Base-by-base conservation (phyloP, 805 yeast species). In the Saccharomycopsis sp. region DNA sequence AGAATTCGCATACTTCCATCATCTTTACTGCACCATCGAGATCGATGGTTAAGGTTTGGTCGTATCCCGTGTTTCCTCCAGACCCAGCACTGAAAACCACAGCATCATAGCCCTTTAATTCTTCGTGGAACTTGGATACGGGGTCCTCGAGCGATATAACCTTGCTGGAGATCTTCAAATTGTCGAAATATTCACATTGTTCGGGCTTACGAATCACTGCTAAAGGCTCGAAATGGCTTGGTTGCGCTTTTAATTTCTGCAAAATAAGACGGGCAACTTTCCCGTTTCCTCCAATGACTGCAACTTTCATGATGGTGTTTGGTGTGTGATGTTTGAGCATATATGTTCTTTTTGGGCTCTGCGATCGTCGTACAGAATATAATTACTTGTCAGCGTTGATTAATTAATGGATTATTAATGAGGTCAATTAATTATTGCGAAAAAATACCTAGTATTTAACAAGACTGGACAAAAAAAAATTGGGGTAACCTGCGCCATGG, bases 11-110 rank as follows among this genome's bases (percentile, higher is more conserved):
- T 0, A 85, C 87, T 65, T 83, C 86, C 58, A 79, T 73, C 1
- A 78, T 74, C 65, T 81, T 80, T 35, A 81, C 80, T 7, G 84
- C 83, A 2, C 84, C 85, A 65, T 84, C 87, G 59, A 83, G 70
- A 64, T 84, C 89, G n/a, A 84, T 79, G 22, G 76, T 71, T 55
- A 82, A 72, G 1, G 79, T 74, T 47, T 71, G 63, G 23, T 71
- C 76, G 5, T 77, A 64, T 15, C 80, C 79, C 7, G 29, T 49
- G 52, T 77, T 78, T 1, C 87, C 87, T 19, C 81, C 84, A 1
- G 86, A 81, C 7, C 88, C 88, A 0, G 86, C 87, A 47, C 79
- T 70, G 72, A 83, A 81, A 0, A 84, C 81, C 2, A 84, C 81
- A 7, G 83, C 82, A 63, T 81, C 82, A 42, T 73, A 75, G 2